Percentiles rank a stretch among this genome's conserved stretches.
Evolutionary conservation across 139 green algal species (phyloP).

Genomic region (Chlamydomonas sphaeroides): DNA sequence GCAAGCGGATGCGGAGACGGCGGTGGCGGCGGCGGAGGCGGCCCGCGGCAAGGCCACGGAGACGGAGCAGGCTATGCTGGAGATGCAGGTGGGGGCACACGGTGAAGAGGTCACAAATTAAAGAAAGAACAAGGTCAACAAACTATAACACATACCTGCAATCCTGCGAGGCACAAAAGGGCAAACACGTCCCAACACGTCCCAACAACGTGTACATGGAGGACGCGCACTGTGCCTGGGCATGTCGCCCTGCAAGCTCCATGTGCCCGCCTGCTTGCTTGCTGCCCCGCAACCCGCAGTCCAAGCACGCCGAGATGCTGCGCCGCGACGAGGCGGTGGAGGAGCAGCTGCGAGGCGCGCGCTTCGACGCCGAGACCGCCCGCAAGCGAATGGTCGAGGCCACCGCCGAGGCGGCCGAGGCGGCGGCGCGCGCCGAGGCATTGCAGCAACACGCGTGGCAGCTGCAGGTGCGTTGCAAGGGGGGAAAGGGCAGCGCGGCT

Average conservation of each 20-base stretch:
- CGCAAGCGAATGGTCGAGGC: background rate
- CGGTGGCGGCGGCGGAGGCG: background rate
- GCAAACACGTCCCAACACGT: no score
- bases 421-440: background rate
- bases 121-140: no score
- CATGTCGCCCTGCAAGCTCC: background rate
- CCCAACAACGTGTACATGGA: background rate
- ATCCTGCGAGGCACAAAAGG: background rate
- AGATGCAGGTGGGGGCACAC: slow-evolving; percentile 19
- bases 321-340: slow-evolving; percentile 29
- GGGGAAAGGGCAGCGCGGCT: no score
- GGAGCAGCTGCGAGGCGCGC: slow-evolving; percentile 10
- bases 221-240: background rate
- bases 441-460: slow-evolving; percentile 30
- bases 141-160: background rate
- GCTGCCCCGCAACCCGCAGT: background rate
- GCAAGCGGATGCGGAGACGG: background rate
- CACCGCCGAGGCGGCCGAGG: slow-evolving; percentile 12
- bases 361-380: slow-evolving; percentile 1
- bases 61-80: slow-evolving; percentile 30
- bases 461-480: no score
- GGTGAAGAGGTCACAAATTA: background rate
- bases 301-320: slow-evolving; percentile 26
- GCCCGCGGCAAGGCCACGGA: background rate
- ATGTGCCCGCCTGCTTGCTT: background rate